These are phyloP conservation scores for Phytopythium delawarense DNA, from an alignment of 352 stramenopile species.

Conservation along the genomic window DNA sequence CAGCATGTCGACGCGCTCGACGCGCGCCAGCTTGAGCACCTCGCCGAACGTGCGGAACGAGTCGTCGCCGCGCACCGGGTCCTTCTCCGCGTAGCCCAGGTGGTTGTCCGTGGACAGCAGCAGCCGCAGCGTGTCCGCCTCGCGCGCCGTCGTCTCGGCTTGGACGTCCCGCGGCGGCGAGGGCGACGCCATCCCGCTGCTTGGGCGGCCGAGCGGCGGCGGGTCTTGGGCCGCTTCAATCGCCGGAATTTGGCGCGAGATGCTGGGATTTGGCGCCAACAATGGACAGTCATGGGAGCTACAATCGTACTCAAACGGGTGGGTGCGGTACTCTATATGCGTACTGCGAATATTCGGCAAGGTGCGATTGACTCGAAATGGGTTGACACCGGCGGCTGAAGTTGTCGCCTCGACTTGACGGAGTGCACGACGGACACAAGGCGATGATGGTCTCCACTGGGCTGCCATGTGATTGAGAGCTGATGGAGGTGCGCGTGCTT, in stretches of 20 bases:
- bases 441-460: no score
- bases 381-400: not conserved
- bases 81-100: conserved; percentile 95
- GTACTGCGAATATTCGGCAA: not conserved
- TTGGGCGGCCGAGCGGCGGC: not conserved
- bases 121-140: conserved; percentile 72
- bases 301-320: not conserved
- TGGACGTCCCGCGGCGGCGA: not conserved
- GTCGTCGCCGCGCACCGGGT: conserved; percentile 94
- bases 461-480: no score
- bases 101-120: conserved; percentile 99
- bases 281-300: not conserved
- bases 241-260: not conserved
- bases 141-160: conserved; percentile 1
- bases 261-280: not conserved
- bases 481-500: no score
- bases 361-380: not conserved
- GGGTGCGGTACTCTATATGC: not conserved
- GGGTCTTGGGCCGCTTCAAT: not conserved
- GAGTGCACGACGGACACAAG: no score
- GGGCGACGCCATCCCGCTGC: not conserved
- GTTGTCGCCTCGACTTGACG: no score
- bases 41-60: conserved; percentile 89
- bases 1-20: conserved; percentile 87
- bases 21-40: conserved; percentile 69